These are phyloP conservation scores for Xylariaceae sp. DNA, from an alignment of 2,329 filamentous ascomycete species.

Conservation along the genomic window DNA sequence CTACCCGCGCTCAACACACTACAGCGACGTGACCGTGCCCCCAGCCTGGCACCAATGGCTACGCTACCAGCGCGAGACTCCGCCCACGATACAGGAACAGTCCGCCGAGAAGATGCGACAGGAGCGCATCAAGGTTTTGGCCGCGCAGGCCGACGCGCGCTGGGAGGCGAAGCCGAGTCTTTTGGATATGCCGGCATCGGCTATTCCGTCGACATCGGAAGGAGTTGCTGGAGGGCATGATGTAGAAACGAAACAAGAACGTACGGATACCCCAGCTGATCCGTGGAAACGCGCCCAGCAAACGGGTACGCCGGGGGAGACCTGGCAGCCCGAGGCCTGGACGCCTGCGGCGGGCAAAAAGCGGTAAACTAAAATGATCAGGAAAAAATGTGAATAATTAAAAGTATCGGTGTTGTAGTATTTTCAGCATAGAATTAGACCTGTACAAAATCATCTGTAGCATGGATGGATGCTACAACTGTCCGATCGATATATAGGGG, in stretches of 20 bases:
- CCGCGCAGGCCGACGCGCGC: slow-evolving; percentile 56
- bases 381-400: neutral
- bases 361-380: too few species aligned
- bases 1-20: slow-evolving; percentile 50
- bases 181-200: slow-evolving; percentile 20
- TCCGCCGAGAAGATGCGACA: slow-evolving; percentile 47
- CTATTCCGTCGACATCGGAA: neutral
- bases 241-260: slow-evolving; percentile 14
- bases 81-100: slow-evolving; percentile 56
- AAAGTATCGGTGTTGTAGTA: neutral
- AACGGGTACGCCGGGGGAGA: slow-evolving; percentile 52
- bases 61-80: slow-evolving; percentile 50
- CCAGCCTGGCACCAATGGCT: slow-evolving; percentile 67
- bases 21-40: slow-evolving; percentile 51
- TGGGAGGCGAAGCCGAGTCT: slow-evolving; percentile 55
- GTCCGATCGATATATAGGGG: neutral
- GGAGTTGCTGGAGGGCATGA: neutral
- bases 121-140: slow-evolving; percentile 49
- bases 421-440: slow-evolving; percentile 1
- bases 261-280: slow-evolving; percentile 30
- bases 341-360: slow-evolving; percentile 39
- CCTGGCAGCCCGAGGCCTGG: slow-evolving; percentile 65
- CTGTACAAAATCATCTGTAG: slow-evolving; percentile 18
- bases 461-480: neutral
- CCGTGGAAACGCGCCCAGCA: slow-evolving; percentile 54